phyloP scores from a whole-genome alignment of 1,284 basidiomycete species.

The Ceratobasidium sp. region DNA sequence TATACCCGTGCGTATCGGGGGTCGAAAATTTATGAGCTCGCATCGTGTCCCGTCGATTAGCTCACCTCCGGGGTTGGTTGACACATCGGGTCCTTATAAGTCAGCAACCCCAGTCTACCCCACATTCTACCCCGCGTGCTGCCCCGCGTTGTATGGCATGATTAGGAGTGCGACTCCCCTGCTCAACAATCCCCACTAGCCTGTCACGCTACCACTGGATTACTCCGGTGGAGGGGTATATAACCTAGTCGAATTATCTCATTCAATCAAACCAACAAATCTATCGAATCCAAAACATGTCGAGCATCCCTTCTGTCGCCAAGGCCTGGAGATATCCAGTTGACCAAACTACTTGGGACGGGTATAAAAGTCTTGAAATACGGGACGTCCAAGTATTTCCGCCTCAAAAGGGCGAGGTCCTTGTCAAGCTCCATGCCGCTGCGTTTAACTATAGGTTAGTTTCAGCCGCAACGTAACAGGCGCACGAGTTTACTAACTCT shows the following conservation, averaged over 20 bases:
- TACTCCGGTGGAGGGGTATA: no score
- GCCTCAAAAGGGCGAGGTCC: constrained; percentile 11
- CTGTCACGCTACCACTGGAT: no score
- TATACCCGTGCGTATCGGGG: no score
- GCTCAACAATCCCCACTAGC: not conserved
- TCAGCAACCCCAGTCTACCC: no score
- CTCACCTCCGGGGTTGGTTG: no score
- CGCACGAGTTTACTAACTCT: not conserved
- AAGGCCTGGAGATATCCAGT: constrained; percentile 15
- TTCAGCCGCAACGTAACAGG: not conserved
- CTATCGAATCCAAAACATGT: not conserved
- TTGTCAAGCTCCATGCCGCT: constrained; percentile 21
- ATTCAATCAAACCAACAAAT: not conserved
- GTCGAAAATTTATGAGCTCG: no score
- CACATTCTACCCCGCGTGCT: no score
- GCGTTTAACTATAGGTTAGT: constrained; percentile 14
- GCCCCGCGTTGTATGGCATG: no score
- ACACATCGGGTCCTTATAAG: no score
- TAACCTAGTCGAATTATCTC: constrained; percentile 1
- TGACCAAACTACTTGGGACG: constrained; percentile 16
- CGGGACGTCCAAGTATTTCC: constrained; percentile 12
- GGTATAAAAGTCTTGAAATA: constrained; percentile 7
- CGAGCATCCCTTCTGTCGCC: constrained; percentile 9
- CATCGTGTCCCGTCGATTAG: no score
- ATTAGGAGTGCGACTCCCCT: no score